Evolutionary conservation across 2,329 filamentous ascomycete genomes (phyloP).

Genomic region (Davidsoniella australis): DNA sequence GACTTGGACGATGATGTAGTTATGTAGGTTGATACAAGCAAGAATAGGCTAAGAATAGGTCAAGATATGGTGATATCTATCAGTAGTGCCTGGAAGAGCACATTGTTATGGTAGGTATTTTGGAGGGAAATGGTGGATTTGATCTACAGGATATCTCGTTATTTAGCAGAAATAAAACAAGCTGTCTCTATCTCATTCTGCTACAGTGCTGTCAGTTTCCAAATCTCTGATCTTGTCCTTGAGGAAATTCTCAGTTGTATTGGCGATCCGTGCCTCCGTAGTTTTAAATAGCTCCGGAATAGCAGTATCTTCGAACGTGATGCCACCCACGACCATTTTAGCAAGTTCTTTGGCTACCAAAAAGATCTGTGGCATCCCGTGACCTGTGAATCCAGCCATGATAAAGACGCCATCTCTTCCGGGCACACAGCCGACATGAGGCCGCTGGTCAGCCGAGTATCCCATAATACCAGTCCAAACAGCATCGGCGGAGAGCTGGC

Average conservation of each 20-base stretch:
- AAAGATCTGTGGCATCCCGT: constrained; percentile 32
- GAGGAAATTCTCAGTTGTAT: background rate
- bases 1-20: background rate
- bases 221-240: too few species aligned
- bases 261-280: background rate
- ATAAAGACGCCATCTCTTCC: constrained; percentile 24
- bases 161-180: too few species aligned
- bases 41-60: background rate
- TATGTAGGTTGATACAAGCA: background rate
- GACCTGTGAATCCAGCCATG: constrained; percentile 32
- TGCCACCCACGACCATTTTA: constrained; percentile 21
- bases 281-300: constrained; percentile 6
- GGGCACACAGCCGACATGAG: constrained; percentile 28
- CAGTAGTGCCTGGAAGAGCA: background rate
- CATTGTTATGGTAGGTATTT: too few species aligned
- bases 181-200: too few species aligned
- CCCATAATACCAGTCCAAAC: constrained; percentile 24
- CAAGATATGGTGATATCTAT: background rate
- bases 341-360: constrained; percentile 24
- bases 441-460: constrained; percentile 24
- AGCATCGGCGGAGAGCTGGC: constrained; percentile 19
- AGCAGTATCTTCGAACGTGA: constrained; percentile 19
- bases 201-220: too few species aligned
- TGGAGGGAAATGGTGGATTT: too few species aligned
- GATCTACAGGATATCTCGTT: background rate